A percentile compares a stretch with the other conserved stretches of the same genome.
Conservation (phyloP, 2,329 filamentous ascomycete species). For the Cytospora paraplurivora region DNA sequence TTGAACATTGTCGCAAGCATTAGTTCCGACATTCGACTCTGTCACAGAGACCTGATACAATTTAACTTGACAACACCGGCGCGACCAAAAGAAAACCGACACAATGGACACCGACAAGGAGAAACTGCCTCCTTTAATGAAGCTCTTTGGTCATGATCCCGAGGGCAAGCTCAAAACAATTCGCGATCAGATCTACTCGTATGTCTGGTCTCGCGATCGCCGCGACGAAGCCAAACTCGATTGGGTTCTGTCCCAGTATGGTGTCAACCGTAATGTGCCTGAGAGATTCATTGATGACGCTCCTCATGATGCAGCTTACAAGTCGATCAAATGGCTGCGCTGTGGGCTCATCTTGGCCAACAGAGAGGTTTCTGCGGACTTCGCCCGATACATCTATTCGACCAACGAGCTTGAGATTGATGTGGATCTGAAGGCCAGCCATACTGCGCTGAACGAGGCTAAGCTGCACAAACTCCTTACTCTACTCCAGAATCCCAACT, state of each 20-base stretch:
- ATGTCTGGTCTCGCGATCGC: constrained; percentile 21
- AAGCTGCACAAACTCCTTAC: constrained; percentile 13
- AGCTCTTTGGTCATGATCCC: constrained; percentile 15
- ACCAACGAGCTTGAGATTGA: constrained; percentile 21
- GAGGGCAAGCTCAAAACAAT: constrained; percentile 5
- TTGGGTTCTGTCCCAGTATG: constrained; percentile 24
- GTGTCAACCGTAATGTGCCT: constrained; percentile 27
- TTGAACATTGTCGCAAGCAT: not conserved
- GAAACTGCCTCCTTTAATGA: constrained; percentile 1
- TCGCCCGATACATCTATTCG: constrained; percentile 25
- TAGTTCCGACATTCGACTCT: not conserved
- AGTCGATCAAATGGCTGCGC: not conserved
- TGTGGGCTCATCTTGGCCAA: constrained; percentile 25
- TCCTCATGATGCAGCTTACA: not conserved
- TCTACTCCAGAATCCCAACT: constrained; percentile 20
- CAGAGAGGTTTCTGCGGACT: constrained; percentile 25
- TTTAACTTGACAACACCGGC: not conserved
- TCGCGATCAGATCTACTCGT: constrained; percentile 24
- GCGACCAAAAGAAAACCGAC: not conserved
- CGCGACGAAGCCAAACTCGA: constrained; percentile 23
- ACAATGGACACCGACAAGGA: constrained; percentile 3
- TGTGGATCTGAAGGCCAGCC: constrained; percentile 23
- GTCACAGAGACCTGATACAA: not conserved
- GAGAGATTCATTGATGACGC: not conserved
- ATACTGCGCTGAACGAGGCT: constrained; percentile 10